phyloP scores from a whole-genome alignment of 345 rosid species.

The Brassica rapa region DNA sequence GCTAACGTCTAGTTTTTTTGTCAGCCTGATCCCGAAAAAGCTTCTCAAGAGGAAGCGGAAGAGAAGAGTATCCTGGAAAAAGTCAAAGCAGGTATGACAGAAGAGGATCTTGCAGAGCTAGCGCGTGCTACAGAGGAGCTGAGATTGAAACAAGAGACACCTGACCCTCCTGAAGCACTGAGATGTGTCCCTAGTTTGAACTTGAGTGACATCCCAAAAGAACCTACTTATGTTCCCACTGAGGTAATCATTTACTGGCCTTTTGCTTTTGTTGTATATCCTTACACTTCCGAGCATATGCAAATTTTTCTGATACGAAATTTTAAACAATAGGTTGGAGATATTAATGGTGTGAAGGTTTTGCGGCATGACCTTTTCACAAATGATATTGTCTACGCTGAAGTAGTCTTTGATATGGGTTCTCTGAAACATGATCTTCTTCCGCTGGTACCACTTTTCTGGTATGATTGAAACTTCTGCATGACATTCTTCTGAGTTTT shows the following conservation, averaged over 20 bases:
- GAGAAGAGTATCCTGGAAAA: slow-evolving; percentile 74
- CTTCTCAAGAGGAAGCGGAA: slow-evolving; percentile 76
- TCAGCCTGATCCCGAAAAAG: slow-evolving; percentile 94
- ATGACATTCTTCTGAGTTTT: too few relatives aligned
- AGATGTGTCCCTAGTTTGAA: slow-evolving; percentile 78
- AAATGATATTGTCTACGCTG: slow-evolving; percentile 87
- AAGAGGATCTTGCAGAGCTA: slow-evolving; percentile 92
- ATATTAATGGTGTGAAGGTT: slow-evolving; percentile 82
- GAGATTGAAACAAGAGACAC: slow-evolving; percentile 89
- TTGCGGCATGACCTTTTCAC: slow-evolving; percentile 91
- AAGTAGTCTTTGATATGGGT: slow-evolving; percentile 87
- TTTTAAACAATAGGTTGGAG: slow-evolving; percentile 60
- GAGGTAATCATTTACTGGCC: slow-evolving; percentile 46
- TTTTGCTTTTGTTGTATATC: slow-evolving; percentile 4
- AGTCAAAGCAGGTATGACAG: slow-evolving; percentile 77
- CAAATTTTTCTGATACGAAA: slow-evolving; percentile 13
- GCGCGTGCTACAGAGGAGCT: slow-evolving; percentile 85
- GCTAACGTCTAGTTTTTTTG: slow-evolving; percentile 21
- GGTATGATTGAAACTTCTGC: too few relatives aligned
- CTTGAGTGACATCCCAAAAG: slow-evolving; percentile 82
- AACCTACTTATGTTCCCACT: slow-evolving; percentile 69
- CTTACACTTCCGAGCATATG: too few relatives aligned
- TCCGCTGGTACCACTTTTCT: slow-evolving; percentile 88
- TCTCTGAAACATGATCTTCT: slow-evolving; percentile 84
- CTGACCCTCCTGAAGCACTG: slow-evolving; percentile 92